These are phyloP conservation scores for Vanilla planifolia DNA, from an alignment of 106 monocot species.

Conservation along the genomic window DNA sequence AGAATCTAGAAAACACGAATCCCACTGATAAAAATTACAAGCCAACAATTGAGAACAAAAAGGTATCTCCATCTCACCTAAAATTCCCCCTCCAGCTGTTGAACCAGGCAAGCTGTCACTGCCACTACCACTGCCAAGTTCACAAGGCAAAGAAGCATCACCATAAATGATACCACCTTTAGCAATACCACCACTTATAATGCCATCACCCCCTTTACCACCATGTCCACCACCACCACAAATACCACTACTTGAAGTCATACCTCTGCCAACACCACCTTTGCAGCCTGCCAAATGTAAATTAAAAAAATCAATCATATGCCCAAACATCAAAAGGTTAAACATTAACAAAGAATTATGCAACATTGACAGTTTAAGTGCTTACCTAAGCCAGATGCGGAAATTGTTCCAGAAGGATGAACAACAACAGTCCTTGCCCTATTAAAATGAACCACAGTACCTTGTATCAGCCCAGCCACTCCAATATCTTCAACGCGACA, in stretches of 20 bases:
- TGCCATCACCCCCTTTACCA: slow-evolving; percentile 91
- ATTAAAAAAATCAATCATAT: neutral
- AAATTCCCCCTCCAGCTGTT: slow-evolving; percentile 93
- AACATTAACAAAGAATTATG: neutral
- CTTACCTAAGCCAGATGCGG: slow-evolving; percentile 77
- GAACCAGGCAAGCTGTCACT: slow-evolving; percentile 62
- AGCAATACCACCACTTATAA: slow-evolving; percentile 33
- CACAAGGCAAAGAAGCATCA: slow-evolving; percentile 75
- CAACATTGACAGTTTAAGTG: neutral
- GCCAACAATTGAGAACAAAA: neutral
- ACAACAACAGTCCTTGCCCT: slow-evolving; percentile 80
- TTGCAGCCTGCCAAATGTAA: slow-evolving; percentile 56
- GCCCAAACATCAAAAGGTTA: neutral
- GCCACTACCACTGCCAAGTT: slow-evolving; percentile 97
- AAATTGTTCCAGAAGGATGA: slow-evolving; percentile 62
- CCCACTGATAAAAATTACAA: neutral
- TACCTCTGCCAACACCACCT: slow-evolving; percentile 82
- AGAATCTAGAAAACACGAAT: no score
- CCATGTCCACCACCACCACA: slow-evolving; percentile 96
- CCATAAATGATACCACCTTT: slow-evolving; percentile 84
- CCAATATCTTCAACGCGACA: slow-evolving; percentile 98
- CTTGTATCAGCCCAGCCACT: slow-evolving; percentile 74
- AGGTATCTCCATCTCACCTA: slow-evolving; percentile 46
- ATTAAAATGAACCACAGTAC: slow-evolving; percentile 93
- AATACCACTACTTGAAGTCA: slow-evolving; percentile 48